A percentile compares a stretch with the other conserved stretches of the same genome.
Evolutionary conservation across 1,284 basidiomycete species (phyloP).

Genomic region (Heterobasidion occidentale): DNA sequence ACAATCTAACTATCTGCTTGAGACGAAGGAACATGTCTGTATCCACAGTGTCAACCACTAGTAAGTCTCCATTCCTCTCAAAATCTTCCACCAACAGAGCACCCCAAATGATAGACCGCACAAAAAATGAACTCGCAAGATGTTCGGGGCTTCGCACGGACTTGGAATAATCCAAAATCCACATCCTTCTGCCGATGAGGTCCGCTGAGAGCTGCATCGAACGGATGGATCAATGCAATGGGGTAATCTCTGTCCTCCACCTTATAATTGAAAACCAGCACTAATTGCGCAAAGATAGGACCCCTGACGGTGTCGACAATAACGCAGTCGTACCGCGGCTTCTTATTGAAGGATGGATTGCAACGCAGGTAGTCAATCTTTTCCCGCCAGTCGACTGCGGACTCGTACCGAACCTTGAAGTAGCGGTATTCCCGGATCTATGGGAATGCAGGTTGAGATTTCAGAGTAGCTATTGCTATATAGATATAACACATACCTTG

Average conservation of each 20-base stretch:
- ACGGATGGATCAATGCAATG: constrained; percentile 18
- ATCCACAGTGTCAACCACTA: constrained; percentile 19
- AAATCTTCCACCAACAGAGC: constrained; percentile 15
- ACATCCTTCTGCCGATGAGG: constrained; percentile 11
- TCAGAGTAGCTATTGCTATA: too few relatives aligned
- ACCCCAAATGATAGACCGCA: constrained; percentile 17
- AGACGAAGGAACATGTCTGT: constrained; percentile 19
- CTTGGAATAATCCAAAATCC: constrained; percentile 15
- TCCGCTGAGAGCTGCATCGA: constrained; percentile 9
- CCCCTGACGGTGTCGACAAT: constrained; percentile 11
- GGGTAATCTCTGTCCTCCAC: constrained; percentile 7
- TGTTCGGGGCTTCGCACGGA: constrained; percentile 8
- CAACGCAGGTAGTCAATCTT: constrained; percentile 18
- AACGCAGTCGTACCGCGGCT: constrained; percentile 17
- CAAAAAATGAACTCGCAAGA: constrained; percentile 16
- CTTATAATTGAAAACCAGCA: constrained; percentile 16
- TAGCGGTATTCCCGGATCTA: constrained; percentile 12
- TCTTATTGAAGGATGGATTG: constrained; percentile 16
- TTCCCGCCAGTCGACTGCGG: constrained; percentile 18
- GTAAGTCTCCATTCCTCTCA: constrained; percentile 11
- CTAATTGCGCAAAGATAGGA: constrained; percentile 14
- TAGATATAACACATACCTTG: too few relatives aligned
- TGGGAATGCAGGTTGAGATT: too few relatives aligned
- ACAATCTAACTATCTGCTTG: neutral
- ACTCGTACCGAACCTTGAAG: constrained; percentile 19